Evolutionary conservation across 331 rosid genomes (phyloP), one percentile per base, ranked within the genome.

Genomic region (Malus hybrid): DNA sequence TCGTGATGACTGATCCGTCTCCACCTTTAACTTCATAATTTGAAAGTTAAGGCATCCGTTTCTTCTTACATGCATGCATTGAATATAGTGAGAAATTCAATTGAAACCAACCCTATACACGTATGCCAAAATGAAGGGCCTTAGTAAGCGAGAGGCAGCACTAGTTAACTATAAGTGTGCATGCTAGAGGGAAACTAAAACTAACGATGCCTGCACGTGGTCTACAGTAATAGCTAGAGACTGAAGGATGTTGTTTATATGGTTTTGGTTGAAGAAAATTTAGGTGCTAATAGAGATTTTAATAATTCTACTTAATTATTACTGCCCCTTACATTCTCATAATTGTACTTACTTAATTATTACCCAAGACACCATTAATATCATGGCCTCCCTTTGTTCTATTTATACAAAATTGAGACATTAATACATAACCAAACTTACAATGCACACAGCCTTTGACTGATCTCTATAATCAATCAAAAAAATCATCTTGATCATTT

Each of bases 401-500:
- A 34, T 71, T 33, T 50, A 59, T 36, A 62, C 55, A 44, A 27
- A 72, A 24, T 36, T 27, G 69, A 72, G 59, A 62, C 42, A 27
- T 39, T 16, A 60, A 14, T 4, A 60, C 20, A 18, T 52, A 52
- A 52, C 57, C 57, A 6, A 16, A 18, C 20, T 52, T 18, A 52
- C 20, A 52, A 18, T 1, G 24, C 67, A 33, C 42, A 59, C 56
- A 34, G 22, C 15, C 44, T 29, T 59, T 60, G 71, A 69, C 18
- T 52, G 1, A 54, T 9, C 59, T 75, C 65, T 87, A 54, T 78
- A 82, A 73, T 91, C 88, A 77, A 62, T 74, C 62, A 36, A 74
- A 46, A 48, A 86, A 87, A 24, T 90, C 87, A 79, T 94, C 93
- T 1, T 86, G 96, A 82, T 74, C 77, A 63, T 87, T 87, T n/a